Percentiles rank a stretch among this genome's conserved stretches.
phyloP scores from a whole-genome alignment of 805 yeast species.

The Sugiyamaella lignohabitans region DNA sequence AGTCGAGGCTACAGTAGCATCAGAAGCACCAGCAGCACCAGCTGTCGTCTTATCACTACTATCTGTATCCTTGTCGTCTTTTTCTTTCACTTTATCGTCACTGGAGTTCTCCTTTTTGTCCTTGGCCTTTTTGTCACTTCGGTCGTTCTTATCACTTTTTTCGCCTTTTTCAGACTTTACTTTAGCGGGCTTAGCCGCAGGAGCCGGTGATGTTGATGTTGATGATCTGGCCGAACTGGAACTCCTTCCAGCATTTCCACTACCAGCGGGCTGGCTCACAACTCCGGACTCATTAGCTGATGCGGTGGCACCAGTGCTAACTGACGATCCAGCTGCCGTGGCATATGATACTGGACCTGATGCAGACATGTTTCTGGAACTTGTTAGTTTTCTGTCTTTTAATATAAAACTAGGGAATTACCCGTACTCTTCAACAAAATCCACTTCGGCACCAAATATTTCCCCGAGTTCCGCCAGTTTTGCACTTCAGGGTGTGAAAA shows the following conservation, averaged over 20 bases:
- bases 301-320: background rate
- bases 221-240: background rate
- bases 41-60: background rate
- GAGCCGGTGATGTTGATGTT: slow-evolving; percentile 17
- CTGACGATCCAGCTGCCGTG: slow-evolving; percentile 18
- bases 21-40: slow-evolving; percentile 12
- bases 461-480: too few relatives aligned
- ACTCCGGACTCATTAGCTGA: background rate
- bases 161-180: background rate
- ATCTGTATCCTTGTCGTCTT: background rate
- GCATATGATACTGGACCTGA: slow-evolving; percentile 24
- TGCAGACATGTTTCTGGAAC: slow-evolving; percentile 12
- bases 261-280: background rate
- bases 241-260: background rate
- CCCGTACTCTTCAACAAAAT: too few relatives aligned
- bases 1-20: slow-evolving; percentile 27
- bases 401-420: too few relatives aligned
- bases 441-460: too few relatives aligned
- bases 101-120: background rate
- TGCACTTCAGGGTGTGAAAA: too few relatives aligned
- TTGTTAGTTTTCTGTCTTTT: too few relatives aligned
- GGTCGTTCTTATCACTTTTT: background rate
- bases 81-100: slow-evolving; percentile 1
- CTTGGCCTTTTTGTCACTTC: slow-evolving; percentile 8
- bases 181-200: slow-evolving; percentile 14